Percentiles rank a stretch among this genome's conserved stretches.
Evolutionary conservation across 768 basidiomycete genomes (phyloP).

Genomic region (Sporobolomyces roseus): DNA sequence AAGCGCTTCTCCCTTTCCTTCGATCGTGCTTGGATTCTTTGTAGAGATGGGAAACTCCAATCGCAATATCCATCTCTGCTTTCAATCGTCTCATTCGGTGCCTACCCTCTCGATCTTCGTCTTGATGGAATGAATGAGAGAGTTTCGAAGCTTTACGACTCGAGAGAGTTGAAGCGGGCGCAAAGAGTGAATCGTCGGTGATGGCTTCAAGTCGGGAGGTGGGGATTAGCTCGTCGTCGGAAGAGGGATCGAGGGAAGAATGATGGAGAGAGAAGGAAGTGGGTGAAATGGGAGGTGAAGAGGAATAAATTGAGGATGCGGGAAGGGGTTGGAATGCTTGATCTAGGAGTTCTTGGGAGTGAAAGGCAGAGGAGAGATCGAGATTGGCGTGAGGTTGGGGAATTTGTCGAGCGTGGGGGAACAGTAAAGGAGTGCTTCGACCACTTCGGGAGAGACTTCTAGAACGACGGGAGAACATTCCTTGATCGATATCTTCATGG

Average conservation of each 20-base stretch:
- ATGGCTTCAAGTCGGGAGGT: not conserved
- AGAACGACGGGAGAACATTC: slow-evolving; percentile 13
- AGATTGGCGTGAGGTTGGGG: too few relatives aligned
- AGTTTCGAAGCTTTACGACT: not conserved
- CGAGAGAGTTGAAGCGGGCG: slow-evolving; percentile 7
- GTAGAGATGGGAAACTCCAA: slow-evolving; percentile 1
- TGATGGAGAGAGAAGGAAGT: too few relatives aligned
- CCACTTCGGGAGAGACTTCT: not conserved
- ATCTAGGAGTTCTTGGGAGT: not conserved
- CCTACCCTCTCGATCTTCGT: not conserved
- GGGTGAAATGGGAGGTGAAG: not conserved
- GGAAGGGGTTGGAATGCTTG: not conserved
- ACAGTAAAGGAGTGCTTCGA: not conserved
- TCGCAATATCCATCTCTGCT: slow-evolving; percentile 22
- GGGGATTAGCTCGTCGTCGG: too few relatives aligned
- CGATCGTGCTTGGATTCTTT: not conserved
- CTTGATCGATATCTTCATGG: not conserved
- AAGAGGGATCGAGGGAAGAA: not conserved
- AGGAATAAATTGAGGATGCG: not conserved
- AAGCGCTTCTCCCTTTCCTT: not conserved
- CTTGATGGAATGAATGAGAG: not conserved
- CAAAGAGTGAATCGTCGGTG: slow-evolving; percentile 5
- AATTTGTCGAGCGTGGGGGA: too few relatives aligned
- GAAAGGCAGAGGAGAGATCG: too few relatives aligned
- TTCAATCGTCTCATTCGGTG: not conserved